Evolutionary conservation across 2,329 filamentous ascomycete species (phyloP).

Genomic region (Pseudocercospora musae): DNA sequence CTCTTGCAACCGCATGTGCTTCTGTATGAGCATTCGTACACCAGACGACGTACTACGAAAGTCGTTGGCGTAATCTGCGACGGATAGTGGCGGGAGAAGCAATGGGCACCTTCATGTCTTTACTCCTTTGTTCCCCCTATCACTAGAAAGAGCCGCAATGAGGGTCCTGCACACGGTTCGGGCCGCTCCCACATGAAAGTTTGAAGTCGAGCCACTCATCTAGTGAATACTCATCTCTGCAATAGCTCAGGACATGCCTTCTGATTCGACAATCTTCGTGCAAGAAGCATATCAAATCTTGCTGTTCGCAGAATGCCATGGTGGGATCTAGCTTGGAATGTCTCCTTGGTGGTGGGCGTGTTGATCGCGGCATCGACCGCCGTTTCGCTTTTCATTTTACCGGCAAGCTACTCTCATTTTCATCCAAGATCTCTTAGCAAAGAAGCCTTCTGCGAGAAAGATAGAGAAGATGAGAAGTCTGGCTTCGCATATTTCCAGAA

Average conservation of each 20-base stretch:
- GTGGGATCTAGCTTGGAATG: conserved; percentile 30
- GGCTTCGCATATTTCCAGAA: conserved; percentile 32
- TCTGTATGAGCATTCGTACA: neutral
- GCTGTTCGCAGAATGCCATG: conserved; percentile 25
- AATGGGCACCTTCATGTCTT: neutral
- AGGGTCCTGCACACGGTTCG: neutral
- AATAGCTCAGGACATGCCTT: neutral
- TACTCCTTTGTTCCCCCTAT: neutral
- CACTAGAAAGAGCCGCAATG: neutral
- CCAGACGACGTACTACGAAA: neutral
- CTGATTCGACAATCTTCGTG: neutral
- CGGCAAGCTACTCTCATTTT: conserved; percentile 50
- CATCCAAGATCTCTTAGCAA: conserved; percentile 27
- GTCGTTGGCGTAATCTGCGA: neutral
- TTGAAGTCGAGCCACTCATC: neutral
- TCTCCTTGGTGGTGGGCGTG: conserved; percentile 42
- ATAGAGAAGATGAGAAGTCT: conserved; percentile 27
- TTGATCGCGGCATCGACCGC: conserved; percentile 49
- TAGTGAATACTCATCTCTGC: no score
- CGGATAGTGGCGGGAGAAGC: neutral
- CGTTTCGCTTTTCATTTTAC: conserved; percentile 50
- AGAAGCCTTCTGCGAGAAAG: conserved; percentile 30
- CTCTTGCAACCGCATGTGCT: neutral
- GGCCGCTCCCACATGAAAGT: neutral
- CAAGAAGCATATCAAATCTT: neutral